A percentile compares a stretch with the other conserved stretches of the same genome.
Evolutionary conservation across 305 asterid species (phyloP).

Genomic region (Ajuga reptans): DNA sequence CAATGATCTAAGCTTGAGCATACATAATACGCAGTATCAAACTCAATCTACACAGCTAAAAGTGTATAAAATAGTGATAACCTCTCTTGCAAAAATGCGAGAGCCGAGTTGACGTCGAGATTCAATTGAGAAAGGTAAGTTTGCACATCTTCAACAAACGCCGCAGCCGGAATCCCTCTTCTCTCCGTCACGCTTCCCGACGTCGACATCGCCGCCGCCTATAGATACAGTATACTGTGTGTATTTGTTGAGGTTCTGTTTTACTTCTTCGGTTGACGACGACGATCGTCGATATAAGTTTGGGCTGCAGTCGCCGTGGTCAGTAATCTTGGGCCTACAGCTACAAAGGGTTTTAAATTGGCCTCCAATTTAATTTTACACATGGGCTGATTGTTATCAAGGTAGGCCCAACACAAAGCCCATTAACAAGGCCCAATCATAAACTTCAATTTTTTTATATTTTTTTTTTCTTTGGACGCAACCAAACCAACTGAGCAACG

Average conservation of each 20-base stretch:
- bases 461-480: background rate
- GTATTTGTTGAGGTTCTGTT: conserved; percentile 6
- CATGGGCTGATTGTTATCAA: too few species aligned
- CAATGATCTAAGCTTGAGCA: background rate
- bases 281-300: background rate
- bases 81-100: conserved; percentile 91
- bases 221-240: conserved; percentile 1
- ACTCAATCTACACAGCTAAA: background rate
- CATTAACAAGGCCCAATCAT: too few species aligned
- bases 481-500: background rate
- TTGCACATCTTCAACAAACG: conserved; percentile 85
- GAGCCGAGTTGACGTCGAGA: conserved; percentile 74
- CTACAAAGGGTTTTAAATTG: background rate
- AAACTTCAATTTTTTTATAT: background rate
- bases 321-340: background rate
- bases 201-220: conserved; percentile 33
- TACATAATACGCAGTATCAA: background rate
- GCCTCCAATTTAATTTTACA: too few species aligned
- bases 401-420: too few species aligned
- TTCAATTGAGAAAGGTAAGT: conserved; percentile 59
- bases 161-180: conserved; percentile 82
- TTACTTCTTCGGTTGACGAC: background rate
- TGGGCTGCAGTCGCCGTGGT: background rate
- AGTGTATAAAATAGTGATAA: conserved; percentile 10
- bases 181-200: conserved; percentile 46